Percentiles rank a stretch among this genome's conserved stretches.
Conservation (phyloP, 148 eudicot species). For the Rhododendron simsii region DNA sequence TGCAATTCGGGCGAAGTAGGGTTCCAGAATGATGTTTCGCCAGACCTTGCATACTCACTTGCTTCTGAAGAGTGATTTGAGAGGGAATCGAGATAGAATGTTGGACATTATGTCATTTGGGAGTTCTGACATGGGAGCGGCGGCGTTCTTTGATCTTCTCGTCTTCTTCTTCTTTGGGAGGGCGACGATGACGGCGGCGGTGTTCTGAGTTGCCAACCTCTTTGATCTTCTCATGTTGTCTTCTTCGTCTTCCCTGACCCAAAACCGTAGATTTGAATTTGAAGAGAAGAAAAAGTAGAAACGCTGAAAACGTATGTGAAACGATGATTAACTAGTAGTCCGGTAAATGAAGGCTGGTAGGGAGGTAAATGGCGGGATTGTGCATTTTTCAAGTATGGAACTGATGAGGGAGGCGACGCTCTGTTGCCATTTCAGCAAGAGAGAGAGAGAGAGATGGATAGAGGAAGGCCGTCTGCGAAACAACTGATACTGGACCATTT, state of each 20-base stretch:
- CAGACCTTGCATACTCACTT: neutral
- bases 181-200: too few species aligned
- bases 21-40: neutral
- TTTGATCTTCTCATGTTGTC: neutral
- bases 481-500: neutral
- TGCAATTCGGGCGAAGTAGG: neutral
- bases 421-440: neutral
- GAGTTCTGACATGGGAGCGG: neutral
- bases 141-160: neutral
- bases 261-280: too few species aligned
- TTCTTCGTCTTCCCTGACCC: neutral
- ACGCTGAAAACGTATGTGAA: too few species aligned
- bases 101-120: neutral
- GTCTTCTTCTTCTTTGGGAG: neutral
- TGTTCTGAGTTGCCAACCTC: too few species aligned
- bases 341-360: too few species aligned
- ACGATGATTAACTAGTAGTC: too few species aligned
- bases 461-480: neutral
- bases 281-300: neutral
- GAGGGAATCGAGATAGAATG: neutral
- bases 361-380: too few species aligned
- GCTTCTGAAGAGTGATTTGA: neutral
- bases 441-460: neutral
- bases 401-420: neutral
- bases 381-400: neutral